phyloP scores from a whole-genome alignment of 2,329 filamentous ascomycete genomes.

The Xylogone sp. region DNA sequence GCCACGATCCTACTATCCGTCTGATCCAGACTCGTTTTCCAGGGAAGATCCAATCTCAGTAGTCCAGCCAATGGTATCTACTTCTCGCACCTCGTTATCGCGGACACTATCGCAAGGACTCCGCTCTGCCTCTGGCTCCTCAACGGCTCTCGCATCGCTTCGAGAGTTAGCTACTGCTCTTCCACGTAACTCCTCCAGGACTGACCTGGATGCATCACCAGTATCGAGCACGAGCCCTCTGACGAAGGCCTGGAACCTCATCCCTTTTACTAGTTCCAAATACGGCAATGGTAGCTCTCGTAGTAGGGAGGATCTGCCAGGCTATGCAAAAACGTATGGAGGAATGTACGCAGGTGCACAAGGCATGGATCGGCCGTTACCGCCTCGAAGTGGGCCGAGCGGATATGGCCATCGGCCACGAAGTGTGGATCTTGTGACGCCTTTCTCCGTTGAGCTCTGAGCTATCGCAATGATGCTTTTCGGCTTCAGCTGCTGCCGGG shows the following conservation, averaged over 20 bases:
- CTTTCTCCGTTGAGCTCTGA: slow-evolving; percentile 24
- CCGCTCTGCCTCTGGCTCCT: slow-evolving; percentile 10
- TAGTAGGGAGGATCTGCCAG: slow-evolving; percentile 35
- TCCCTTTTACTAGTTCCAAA: slow-evolving; percentile 20
- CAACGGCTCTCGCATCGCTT: slow-evolving; percentile 21
- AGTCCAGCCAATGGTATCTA: slow-evolving; percentile 30
- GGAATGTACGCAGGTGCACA: slow-evolving; percentile 10
- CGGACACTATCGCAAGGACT: not conserved
- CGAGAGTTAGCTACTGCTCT: slow-evolving; percentile 23
- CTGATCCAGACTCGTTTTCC: slow-evolving; percentile 34
- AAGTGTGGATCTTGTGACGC: slow-evolving; percentile 62
- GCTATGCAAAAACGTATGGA: slow-evolving; percentile 1
- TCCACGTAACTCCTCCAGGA: slow-evolving; percentile 10
- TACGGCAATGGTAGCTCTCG: slow-evolving; percentile 26
- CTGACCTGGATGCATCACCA: not conserved
- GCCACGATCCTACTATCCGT: slow-evolving; percentile 50
- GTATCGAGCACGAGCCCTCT: not conserved
- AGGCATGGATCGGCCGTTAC: slow-evolving; percentile 52
- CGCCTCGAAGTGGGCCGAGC: slow-evolving; percentile 46
- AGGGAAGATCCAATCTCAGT: slow-evolving; percentile 32
- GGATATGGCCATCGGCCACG: slow-evolving; percentile 51
- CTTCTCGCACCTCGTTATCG: slow-evolving; percentile 3
- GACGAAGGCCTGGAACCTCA: slow-evolving; percentile 24
- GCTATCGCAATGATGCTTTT: not conserved
- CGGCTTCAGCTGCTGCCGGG: too few species aligned